A percentile compares a stretch with the other conserved stretches of the same genome.
These are phyloP conservation scores for Exobasidium cylindrosporum DNA, from an alignment of 1,284 basidiomycete species.

Conservation along the genomic window DNA sequence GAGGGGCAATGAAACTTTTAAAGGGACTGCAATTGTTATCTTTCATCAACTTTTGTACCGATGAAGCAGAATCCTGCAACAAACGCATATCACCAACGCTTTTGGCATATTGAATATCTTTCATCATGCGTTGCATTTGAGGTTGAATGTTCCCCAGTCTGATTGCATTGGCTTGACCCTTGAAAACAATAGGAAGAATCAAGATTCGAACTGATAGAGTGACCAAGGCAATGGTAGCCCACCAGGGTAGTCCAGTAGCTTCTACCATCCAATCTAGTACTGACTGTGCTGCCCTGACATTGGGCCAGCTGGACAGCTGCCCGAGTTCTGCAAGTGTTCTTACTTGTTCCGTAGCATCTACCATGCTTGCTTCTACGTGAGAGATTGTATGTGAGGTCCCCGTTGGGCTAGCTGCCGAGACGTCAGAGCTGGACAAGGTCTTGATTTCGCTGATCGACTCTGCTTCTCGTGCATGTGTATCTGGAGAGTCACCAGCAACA, in stretches of 20 bases:
- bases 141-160: constrained; percentile 68
- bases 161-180: constrained; percentile 67
- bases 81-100: constrained; percentile 61
- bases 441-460: neutral
- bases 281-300: constrained; percentile 39
- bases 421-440: neutral
- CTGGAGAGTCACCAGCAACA: neutral
- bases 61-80: constrained; percentile 62
- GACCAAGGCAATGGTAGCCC: constrained; percentile 65
- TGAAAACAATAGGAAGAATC: constrained; percentile 70
- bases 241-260: constrained; percentile 61
- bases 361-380: neutral
- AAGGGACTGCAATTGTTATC: constrained; percentile 70
- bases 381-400: neutral
- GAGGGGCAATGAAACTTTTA: constrained; percentile 63
- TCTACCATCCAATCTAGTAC: constrained; percentile 72
- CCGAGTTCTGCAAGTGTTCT: constrained; percentile 1
- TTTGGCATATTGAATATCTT: constrained; percentile 60
- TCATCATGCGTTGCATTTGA: constrained; percentile 64
- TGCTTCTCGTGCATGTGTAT: neutral
- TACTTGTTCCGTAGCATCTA: constrained; percentile 5
- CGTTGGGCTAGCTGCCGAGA: neutral
- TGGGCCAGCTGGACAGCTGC: constrained; percentile 13
- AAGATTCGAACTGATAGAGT: constrained; percentile 68
- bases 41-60: constrained; percentile 67